phyloP scores from a whole-genome alignment of 306 rosid genomes.

The Potentilla sterilis region DNA sequence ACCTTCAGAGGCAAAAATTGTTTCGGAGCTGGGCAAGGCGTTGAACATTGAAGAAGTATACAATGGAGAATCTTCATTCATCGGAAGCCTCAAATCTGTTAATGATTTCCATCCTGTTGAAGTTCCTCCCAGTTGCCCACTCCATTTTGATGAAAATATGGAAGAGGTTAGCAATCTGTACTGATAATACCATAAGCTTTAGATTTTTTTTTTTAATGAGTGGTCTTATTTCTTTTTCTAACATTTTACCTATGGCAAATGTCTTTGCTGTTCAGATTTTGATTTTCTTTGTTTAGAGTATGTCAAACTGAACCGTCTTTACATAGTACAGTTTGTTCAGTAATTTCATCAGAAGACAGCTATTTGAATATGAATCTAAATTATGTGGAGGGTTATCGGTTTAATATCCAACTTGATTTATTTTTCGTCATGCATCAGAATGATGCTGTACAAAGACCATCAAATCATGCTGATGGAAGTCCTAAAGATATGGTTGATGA shows the following conservation, averaged over 20 bases:
- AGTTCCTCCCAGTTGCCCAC: conserved; percentile 71
- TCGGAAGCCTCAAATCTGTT: conserved; percentile 82
- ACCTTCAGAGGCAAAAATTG: conserved; percentile 68
- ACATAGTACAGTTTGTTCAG: not conserved
- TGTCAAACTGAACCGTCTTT: not conserved
- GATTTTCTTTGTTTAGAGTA: not conserved
- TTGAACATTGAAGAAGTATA: conserved; percentile 79
- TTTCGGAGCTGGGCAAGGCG: conserved; percentile 64
- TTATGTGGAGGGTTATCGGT: not conserved
- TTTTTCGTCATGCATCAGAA: conserved; percentile 39
- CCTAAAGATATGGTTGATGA: conserved; percentile 29
- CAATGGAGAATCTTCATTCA: conserved; percentile 70
- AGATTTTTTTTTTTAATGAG: not conserved
- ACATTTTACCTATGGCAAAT: not conserved
- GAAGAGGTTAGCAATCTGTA: conserved; percentile 49
- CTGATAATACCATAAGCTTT: not conserved
- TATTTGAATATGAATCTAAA: not conserved
- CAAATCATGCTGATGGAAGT: conserved; percentile 39
- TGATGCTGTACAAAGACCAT: conserved; percentile 23
- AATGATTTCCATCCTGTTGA: conserved; percentile 76
- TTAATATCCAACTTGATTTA: not conserved
- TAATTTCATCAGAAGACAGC: not conserved
- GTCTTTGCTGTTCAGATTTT: not conserved
- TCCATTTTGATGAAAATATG: conserved; percentile 56
- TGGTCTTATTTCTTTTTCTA: not conserved